Conservation (phyloP, 345 rosid species). For the Passiflora organensis region DNA sequence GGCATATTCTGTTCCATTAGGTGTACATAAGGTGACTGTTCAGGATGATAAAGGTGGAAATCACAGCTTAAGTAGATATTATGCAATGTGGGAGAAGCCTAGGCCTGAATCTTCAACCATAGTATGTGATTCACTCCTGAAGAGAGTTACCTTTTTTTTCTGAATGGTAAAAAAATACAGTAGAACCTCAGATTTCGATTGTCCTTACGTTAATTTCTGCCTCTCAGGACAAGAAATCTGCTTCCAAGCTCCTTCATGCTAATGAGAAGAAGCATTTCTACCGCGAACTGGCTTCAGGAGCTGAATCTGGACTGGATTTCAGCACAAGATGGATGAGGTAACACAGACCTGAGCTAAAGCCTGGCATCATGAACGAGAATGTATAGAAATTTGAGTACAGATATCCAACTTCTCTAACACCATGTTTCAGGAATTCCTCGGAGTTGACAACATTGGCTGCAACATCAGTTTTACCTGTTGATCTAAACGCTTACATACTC, state of each 20-base stretch:
- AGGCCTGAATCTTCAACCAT: slow-evolving; percentile 68
- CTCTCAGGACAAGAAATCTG: slow-evolving; percentile 55
- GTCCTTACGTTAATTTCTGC: slow-evolving; percentile 1
- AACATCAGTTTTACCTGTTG: slow-evolving; percentile 79
- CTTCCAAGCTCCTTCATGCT: slow-evolving; percentile 45
- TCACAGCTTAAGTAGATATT: slow-evolving; percentile 66
- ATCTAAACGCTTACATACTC: slow-evolving; percentile 66
- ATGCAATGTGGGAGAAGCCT: slow-evolving; percentile 87
- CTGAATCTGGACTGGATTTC: slow-evolving; percentile 96
- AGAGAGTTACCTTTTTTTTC: slow-evolving; percentile 5
- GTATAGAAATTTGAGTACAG: no score
- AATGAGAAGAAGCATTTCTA: slow-evolving; percentile 57
- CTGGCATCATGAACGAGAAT: no score
- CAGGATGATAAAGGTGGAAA: slow-evolving; percentile 39
- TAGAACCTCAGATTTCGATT: not conserved
- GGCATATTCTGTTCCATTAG: slow-evolving; percentile 28
- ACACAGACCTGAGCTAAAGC: not conserved
- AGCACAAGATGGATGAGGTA: slow-evolving; percentile 97
- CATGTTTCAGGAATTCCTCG: slow-evolving; percentile 44
- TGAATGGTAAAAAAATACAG: not conserved
- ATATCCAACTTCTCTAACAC: not conserved
- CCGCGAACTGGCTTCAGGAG: slow-evolving; percentile 68
- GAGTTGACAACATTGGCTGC: slow-evolving; percentile 58
- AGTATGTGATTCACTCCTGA: slow-evolving; percentile 36
- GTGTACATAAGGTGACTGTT: slow-evolving; percentile 54